These are phyloP conservation scores for Rhizopus microsporus DNA, from an alignment of 371 early-diverging fungal species.

Conservation along the genomic window DNA sequence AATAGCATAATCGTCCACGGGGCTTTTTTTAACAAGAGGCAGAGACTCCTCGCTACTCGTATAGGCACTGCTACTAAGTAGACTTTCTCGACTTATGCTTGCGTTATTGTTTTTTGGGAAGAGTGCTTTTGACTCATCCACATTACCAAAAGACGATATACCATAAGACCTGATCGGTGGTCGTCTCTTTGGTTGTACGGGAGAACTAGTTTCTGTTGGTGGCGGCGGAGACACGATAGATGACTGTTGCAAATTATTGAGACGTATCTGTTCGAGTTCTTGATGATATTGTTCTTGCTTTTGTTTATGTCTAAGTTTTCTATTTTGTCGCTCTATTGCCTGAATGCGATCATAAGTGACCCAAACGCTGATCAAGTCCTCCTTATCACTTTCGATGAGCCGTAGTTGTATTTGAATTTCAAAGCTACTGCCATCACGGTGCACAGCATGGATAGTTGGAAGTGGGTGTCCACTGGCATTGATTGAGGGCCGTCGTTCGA, in stretches of 20 bases:
- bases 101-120: conserved; percentile 16
- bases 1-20: conserved; percentile 59
- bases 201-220: not conserved
- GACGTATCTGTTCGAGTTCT: not conserved
- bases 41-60: not conserved
- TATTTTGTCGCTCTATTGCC: conserved; percentile 16
- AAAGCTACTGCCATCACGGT: conserved; percentile 65
- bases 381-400: conserved; percentile 55
- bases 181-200: conserved; percentile 3
- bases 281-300: not conserved
- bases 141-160: conserved; percentile 27
- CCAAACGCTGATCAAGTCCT: conserved; percentile 66
- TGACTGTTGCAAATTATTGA: no score
- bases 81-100: conserved; percentile 1
- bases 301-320: not conserved
- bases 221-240: no score
- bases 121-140: conserved; percentile 11
- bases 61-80: not conserved
- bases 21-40: conserved; percentile 2
- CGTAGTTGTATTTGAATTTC: conserved; percentile 65
- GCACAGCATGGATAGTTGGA: conserved; percentile 62
- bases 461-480: conserved; percentile 22
- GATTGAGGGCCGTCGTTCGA: conserved; percentile 18
- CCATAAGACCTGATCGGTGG: conserved; percentile 26
- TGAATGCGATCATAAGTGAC: conserved; percentile 66